phyloP scores from a whole-genome alignment of 2,329 filamentous ascomycete species.

The Beauveria rudraprayagi region DNA sequence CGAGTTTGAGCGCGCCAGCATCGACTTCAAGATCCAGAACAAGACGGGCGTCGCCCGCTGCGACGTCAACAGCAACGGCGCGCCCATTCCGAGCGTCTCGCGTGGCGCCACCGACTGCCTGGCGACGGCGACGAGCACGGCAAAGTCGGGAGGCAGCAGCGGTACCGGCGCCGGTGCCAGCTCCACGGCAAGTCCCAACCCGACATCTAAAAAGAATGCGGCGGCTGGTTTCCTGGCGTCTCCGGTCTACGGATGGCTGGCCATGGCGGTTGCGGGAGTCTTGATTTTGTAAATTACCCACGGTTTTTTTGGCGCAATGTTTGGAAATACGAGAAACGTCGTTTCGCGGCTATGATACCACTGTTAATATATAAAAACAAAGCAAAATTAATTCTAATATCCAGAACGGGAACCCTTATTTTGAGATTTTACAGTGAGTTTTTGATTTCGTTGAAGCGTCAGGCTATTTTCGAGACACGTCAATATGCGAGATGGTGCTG shows the following conservation, averaged over 20 bases:
- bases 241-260: not conserved
- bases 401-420: too few relatives aligned
- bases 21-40: conserved; percentile 8
- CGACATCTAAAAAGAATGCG: not conserved
- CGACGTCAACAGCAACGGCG: not conserved
- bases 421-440: not conserved
- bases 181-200: not conserved
- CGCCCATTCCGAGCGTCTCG: not conserved
- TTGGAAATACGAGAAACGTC: not conserved
- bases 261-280: not conserved
- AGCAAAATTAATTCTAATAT: not conserved
- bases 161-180: not conserved
- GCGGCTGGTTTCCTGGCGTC: not conserved
- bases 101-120: not conserved
- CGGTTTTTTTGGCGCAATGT: not conserved
- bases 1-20: conserved; percentile 1
- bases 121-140: not conserved
- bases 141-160: not conserved
- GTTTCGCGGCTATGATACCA: conserved; percentile 5
- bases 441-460: not conserved
- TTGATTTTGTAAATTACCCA: not conserved
- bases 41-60: not conserved
- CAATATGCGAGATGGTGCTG: too few relatives aligned
- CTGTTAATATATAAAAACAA: not conserved
- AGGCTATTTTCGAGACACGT: not conserved